Evolutionary conservation across 345 rosid species (phyloP).

Genomic region (Erucastrum elatum): DNA sequence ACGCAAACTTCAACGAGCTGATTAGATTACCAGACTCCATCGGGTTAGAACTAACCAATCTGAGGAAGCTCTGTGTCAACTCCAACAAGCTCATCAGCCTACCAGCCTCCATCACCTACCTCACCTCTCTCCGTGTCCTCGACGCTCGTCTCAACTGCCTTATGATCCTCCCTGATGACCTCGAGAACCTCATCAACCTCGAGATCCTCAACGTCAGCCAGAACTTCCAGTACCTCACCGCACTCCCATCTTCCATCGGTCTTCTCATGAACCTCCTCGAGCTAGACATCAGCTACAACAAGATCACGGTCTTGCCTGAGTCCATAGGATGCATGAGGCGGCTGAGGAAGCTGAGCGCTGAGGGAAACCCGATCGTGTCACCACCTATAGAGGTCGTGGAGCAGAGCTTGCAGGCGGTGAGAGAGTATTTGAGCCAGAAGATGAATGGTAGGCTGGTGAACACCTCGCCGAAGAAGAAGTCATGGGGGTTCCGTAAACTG

Average conservation of each 20-base stretch:
- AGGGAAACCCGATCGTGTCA: constrained; percentile 80
- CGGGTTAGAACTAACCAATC: constrained; percentile 65
- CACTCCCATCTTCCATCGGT: constrained; percentile 49
- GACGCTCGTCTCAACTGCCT: constrained; percentile 86
- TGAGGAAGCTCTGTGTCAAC: constrained; percentile 69
- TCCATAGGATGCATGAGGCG: constrained; percentile 75
- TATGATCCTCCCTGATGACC: constrained; percentile 63
- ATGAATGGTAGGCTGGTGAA: constrained; percentile 49
- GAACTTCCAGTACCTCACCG: constrained; percentile 70
- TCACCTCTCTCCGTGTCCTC: constrained; percentile 54
- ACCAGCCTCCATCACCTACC: constrained; percentile 64
- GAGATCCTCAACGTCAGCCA: constrained; percentile 78
- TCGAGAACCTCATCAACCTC: constrained; percentile 72
- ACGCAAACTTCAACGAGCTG: constrained; percentile 88
- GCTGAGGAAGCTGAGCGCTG: constrained; percentile 60
- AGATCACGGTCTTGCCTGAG: constrained; percentile 59
- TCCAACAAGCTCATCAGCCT: constrained; percentile 70
- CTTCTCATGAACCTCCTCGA: constrained; percentile 68
- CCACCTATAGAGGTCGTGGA: constrained; percentile 74
- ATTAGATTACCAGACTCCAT: constrained; percentile 61
- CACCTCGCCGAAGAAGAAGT: constrained; percentile 49
- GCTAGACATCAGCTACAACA: constrained; percentile 78
- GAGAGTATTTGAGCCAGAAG: constrained; percentile 64
- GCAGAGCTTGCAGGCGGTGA: constrained; percentile 58
- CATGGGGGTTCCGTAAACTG: constrained; percentile 66